Conservation (phyloP, 2,329 filamentous ascomycete species). For the Dothideomycetidae sp. region DNA sequence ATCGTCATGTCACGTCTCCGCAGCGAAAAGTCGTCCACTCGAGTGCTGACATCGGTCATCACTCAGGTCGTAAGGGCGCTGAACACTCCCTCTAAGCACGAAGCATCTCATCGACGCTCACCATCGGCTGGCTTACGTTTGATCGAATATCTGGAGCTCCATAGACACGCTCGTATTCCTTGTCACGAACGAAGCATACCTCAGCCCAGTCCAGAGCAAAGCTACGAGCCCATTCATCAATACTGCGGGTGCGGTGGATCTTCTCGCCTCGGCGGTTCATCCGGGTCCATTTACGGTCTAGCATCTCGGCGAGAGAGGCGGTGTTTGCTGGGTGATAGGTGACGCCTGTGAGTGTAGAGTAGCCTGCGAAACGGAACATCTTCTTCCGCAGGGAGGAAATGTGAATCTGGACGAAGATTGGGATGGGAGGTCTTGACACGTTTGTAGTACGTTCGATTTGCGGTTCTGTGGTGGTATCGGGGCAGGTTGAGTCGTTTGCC, state of each 20-base stretch:
- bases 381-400: neutral
- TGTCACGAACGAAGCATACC: conserved; percentile 1
- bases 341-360: conserved; percentile 1
- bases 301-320: conserved; percentile 2
- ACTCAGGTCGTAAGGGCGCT: too few species aligned
- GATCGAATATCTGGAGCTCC: too few species aligned
- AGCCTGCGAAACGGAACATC: conserved; percentile 4
- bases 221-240: conserved; percentile 5
- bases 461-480: neutral
- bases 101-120: too few species aligned
- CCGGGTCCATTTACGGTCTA: conserved; percentile 6
- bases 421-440: neutral
- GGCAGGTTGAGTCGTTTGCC: too few species aligned
- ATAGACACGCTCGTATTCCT: conserved; percentile 5
- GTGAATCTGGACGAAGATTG: neutral
- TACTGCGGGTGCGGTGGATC: neutral
- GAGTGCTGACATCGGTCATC: too few species aligned
- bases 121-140: too few species aligned
- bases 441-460: neutral
- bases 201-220: conserved; percentile 6
- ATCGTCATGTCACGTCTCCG: too few species aligned
- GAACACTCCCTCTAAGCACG: too few species aligned
- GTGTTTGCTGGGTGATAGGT: conserved; percentile 2
- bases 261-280: conserved; percentile 5
- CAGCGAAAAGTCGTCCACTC: too few species aligned